phyloP scores from a whole-genome alignment of 2,329 filamentous ascomycete genomes.

The Pseudocercospora cruenta region DNA sequence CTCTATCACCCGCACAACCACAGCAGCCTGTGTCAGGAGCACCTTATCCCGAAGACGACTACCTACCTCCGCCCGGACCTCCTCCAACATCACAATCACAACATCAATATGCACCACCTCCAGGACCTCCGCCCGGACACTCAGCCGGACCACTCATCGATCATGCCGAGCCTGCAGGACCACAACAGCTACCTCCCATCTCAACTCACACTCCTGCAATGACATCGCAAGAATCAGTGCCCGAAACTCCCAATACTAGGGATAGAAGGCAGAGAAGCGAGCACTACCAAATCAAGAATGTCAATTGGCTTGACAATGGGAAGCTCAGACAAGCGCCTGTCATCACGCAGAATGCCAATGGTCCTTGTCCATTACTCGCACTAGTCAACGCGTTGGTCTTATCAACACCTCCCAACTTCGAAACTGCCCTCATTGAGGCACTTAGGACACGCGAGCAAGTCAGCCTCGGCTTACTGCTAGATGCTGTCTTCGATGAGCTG shows the following conservation, averaged over 20 bases:
- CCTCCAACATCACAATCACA: conserved; percentile 10
- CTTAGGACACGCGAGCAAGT: conserved; percentile 83
- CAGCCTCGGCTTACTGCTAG: conserved; percentile 79
- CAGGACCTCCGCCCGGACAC: conserved; percentile 37
- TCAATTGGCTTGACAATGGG: conserved; percentile 77
- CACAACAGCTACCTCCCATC: conserved; percentile 40
- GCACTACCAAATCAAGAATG: conserved; percentile 90
- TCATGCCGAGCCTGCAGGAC: conserved; percentile 36
- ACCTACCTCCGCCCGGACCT: conserved; percentile 18
- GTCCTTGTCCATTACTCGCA: conserved; percentile 89
- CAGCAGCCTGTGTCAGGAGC: neutral
- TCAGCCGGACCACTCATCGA: conserved; percentile 38
- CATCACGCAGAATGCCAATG: conserved; percentile 89
- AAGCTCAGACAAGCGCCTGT: conserved; percentile 79
- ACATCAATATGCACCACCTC: conserved; percentile 27
- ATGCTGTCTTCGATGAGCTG: conserved; percentile 90
- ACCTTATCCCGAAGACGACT: conserved; percentile 22
- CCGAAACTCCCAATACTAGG: conserved; percentile 45
- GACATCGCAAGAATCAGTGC: conserved; percentile 17
- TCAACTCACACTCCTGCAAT: conserved; percentile 19
- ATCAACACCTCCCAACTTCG: conserved; percentile 68
- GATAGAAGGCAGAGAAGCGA: conserved; percentile 61
- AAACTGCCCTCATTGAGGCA: conserved; percentile 76
- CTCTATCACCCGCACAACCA: conserved; percentile 16
- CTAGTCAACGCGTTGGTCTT: conserved; percentile 90